Conservation (phyloP, 192 early-diverging fungal genomes). For the Lobosporangium transversale region DNA sequence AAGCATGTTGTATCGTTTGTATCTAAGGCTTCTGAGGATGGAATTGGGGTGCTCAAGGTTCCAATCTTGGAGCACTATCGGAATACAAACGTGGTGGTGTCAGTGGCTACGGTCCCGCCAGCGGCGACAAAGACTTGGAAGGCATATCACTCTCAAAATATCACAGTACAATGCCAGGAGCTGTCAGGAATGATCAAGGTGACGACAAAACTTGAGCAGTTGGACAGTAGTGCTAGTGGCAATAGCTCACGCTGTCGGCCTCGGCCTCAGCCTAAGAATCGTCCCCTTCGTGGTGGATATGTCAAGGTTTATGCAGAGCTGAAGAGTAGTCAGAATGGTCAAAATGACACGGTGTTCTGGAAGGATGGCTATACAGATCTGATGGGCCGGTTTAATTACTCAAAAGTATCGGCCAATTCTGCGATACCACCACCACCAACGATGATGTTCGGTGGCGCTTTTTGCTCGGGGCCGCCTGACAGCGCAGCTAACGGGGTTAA, state of each 20-base stretch:
- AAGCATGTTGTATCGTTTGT: conserved; percentile 9
- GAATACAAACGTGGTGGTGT: conserved; percentile 53
- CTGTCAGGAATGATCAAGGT: conserved; percentile 53
- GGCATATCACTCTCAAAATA: conserved; percentile 55
- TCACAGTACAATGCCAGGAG: conserved; percentile 54
- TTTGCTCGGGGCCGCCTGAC: background rate
- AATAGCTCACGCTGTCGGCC: background rate
- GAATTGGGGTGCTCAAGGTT: conserved; percentile 12
- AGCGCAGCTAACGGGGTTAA: background rate
- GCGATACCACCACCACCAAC: no score
- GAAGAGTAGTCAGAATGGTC: conserved; percentile 7
- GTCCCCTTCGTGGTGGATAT: conserved; percentile 52
- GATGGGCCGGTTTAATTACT: conserved; percentile 61
- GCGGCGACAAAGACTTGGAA: conserved; percentile 38
- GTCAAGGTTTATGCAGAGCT: conserved; percentile 61
- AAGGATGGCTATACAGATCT: conserved; percentile 64
- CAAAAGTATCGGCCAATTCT: conserved; percentile 53
- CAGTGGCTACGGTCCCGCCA: conserved; percentile 23
- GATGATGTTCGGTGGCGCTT: background rate
- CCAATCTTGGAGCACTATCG: conserved; percentile 28
- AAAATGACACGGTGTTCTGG: conserved; percentile 54
- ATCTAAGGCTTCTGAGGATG: background rate
- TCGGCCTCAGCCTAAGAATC: background rate
- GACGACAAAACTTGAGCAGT: background rate
- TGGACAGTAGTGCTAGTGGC: background rate